Percentiles rank a stretch among this genome's conserved stretches.
Evolutionary conservation across 148 eudicot genomes (phyloP).

Genomic region (Cornus florida): DNA sequence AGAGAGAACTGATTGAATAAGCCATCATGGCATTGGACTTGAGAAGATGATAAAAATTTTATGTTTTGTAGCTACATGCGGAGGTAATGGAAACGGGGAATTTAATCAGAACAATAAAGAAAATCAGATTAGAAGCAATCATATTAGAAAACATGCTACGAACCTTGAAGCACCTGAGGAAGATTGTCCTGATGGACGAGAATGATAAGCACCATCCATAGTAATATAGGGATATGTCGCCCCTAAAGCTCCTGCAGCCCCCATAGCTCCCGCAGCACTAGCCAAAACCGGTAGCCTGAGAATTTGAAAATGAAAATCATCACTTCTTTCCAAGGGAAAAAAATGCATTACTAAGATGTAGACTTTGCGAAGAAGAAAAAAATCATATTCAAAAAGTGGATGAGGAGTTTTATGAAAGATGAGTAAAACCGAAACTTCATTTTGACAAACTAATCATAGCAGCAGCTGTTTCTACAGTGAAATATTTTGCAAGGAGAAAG

Average conservation of each 20-base stretch:
- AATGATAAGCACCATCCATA: conserved; percentile 68
- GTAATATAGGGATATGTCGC: conserved; percentile 75
- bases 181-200: conserved; percentile 73
- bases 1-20: not conserved
- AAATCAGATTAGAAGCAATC: not conserved
- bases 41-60: not conserved
- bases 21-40: not conserved
- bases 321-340: not conserved
- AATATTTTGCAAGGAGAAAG: not conserved
- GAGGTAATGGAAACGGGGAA: not conserved
- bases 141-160: conserved; percentile 9
- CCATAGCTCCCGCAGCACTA: conserved; percentile 87
- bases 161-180: conserved; percentile 60
- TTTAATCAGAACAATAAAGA: not conserved
- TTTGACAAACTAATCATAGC: not conserved
- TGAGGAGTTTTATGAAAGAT: not conserved
- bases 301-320: not conserved
- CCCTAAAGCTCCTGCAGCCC: conserved; percentile 88
- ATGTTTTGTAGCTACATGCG: not conserved
- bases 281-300: conserved; percentile 87
- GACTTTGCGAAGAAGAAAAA: not conserved
- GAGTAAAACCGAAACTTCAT: not conserved
- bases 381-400: not conserved
- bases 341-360: not conserved
- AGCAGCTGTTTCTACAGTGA: not conserved